Base-by-base conservation (phyloP, 352 stramenopile species). In the Globisporangium camurandrum region DNA sequence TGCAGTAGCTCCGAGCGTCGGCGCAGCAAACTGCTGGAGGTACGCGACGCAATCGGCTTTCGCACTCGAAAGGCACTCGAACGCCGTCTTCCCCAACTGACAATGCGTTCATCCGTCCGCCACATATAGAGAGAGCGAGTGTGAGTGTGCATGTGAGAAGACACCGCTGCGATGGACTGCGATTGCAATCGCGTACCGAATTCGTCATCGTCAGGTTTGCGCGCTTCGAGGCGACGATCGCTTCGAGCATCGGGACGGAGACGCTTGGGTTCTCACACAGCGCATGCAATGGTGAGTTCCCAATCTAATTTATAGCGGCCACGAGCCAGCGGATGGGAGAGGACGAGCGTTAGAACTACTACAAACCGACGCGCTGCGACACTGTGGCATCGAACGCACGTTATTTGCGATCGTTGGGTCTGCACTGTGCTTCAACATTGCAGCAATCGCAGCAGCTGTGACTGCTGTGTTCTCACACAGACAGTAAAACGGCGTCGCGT, bases 401-500 rank as follows among this genome's bases (percentile, higher is more conserved):
- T 93, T 89, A 61, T 93, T 86, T 34, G 71, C 70, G 42, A 75
- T 51, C 49, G 85, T 88, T 22, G 83, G 78, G 49, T 93, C 69
- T n/a, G 69, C 71, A 44, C 75, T 66, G 57, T 81, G 62, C 31
- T 80, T 53, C 11, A 90, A 52, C 51, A 88, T 64, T 28, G 61
- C 36, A 1, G 45, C 41, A 10, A 93, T 62, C 44, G 84, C 68
- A 14, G 57, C 39, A 11, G 66, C 52, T 0, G 67, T 74, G 19
- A 88, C 54, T 0, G 51, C 47, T 33, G 60, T 75, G 54, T 84
- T 87, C 53, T 93, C 78, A 46, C 75, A 84, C 27, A 93, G 54
- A 46, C 74, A 82, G 65, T 93, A 76, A 33, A 84, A 75, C 48
- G 81, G 64, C 3, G 73, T 88, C 28, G 75, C 70, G 62, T 83